A percentile compares a stretch with the other conserved stretches of the same genome.
Evolutionary conservation across 2,329 filamentous ascomycete species (phyloP).

Genomic region (Aureobasidium vineae): DNA sequence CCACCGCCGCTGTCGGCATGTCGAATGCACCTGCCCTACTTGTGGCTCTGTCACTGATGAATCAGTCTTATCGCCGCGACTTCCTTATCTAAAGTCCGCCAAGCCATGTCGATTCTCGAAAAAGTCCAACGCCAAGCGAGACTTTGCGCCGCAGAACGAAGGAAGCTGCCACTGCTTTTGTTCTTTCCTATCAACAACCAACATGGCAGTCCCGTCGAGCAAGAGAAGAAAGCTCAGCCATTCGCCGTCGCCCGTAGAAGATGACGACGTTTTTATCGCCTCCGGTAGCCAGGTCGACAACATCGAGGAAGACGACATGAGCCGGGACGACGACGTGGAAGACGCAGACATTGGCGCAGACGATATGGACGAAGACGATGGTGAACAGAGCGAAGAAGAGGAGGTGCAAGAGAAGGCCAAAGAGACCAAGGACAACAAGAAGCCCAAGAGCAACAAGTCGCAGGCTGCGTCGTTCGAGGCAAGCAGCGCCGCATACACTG

Average conservation of each 20-base stretch:
- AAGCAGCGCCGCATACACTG: constrained; percentile 45
- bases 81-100: neutral
- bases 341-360: constrained; percentile 27
- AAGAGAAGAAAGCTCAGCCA: constrained; percentile 41
- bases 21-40: neutral
- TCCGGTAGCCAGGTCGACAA: constrained; percentile 30
- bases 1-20: constrained; percentile 14
- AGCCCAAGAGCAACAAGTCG: constrained; percentile 27
- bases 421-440: constrained; percentile 16
- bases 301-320: constrained; percentile 26
- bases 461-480: constrained; percentile 26
- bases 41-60: no score
- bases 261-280: constrained; percentile 37
- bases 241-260: constrained; percentile 34
- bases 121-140: constrained; percentile 14
- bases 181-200: neutral
- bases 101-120: neutral
- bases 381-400: constrained; percentile 13
- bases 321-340: constrained; percentile 27
- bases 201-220: constrained; percentile 34
- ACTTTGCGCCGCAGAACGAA: neutral
- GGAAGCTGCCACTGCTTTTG: neutral
- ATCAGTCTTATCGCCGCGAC: constrained; percentile 10
- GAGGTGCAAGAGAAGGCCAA: constrained; percentile 5
- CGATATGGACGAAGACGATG: constrained; percentile 18